These are phyloP conservation scores for Inonotus hispidus DNA, from an alignment of 1,284 basidiomycete species.

Conservation along the genomic window DNA sequence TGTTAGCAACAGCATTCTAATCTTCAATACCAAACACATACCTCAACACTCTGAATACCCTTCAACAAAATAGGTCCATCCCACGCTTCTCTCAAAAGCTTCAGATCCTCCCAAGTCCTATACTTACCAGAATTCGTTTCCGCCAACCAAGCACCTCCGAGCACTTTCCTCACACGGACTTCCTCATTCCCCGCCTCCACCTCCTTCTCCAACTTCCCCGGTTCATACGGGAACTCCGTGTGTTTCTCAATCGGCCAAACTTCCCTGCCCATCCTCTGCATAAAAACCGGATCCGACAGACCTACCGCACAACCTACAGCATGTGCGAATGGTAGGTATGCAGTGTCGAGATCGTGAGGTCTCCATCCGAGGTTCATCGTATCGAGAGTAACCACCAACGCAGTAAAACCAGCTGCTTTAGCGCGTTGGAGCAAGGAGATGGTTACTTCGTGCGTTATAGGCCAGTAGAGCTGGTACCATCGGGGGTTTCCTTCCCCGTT, in stretches of 20 bases:
- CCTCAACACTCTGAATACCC: conserved; percentile 51
- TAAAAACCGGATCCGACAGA: conserved; percentile 66
- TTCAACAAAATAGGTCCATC: conserved; percentile 66
- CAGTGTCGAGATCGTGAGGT: conserved; percentile 53
- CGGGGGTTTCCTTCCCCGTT: conserved; percentile 53
- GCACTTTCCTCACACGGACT: conserved; percentile 32
- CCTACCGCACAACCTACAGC: conserved; percentile 57
- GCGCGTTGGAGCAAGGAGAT: conserved; percentile 59
- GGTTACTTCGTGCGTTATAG: conserved; percentile 54
- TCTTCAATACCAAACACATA: conserved; percentile 26
- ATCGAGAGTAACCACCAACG: conserved; percentile 67
- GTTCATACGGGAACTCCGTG: conserved; percentile 55
- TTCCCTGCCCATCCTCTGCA: conserved; percentile 43
- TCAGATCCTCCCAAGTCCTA: conserved; percentile 59
- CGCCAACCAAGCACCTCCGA: conserved; percentile 51
- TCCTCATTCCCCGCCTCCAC: conserved; percentile 42
- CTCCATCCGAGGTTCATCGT: conserved; percentile 65
- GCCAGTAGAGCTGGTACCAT: conserved; percentile 85
- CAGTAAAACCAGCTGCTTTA: conserved; percentile 58
- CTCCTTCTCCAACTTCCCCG: conserved; percentile 35
- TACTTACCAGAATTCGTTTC: conserved; percentile 56
- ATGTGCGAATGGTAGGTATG: conserved; percentile 59
- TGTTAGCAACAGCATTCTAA: conserved; percentile 11
- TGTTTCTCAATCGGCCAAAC: conserved; percentile 35
- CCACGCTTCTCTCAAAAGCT: conserved; percentile 60